phyloP scores from a whole-genome alignment of 2,329 filamentous ascomycete genomes.

The Colletotrichum aenigma region DNA sequence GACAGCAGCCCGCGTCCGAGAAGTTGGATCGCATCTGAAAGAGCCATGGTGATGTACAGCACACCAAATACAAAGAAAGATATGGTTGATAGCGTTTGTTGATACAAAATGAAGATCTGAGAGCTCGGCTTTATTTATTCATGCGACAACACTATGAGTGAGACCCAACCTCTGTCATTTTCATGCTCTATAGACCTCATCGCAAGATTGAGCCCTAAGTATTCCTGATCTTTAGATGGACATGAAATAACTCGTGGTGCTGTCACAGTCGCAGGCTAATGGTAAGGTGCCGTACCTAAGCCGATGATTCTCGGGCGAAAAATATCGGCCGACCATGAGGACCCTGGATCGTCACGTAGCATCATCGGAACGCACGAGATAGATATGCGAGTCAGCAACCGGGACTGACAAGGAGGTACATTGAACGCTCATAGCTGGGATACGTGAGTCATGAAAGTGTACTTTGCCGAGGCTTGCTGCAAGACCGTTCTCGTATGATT shows the following conservation, averaged over 20 bases:
- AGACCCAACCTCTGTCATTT: not conserved
- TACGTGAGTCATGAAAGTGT: not conserved
- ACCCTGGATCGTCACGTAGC: not conserved
- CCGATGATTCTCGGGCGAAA: not conserved
- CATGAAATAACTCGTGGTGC: not conserved
- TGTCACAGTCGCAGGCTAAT: not conserved
- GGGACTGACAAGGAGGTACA: not conserved
- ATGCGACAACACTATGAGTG: not conserved
- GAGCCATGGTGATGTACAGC: not conserved
- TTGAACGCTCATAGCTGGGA: not conserved
- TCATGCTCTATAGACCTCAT: not conserved
- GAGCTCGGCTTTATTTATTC: not conserved
- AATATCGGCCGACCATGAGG: not conserved
- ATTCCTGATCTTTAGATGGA: not conserved
- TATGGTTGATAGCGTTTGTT: not conserved
- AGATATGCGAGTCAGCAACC: not conserved
- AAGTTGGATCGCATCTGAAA: not conserved
- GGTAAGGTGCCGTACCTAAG: not conserved
- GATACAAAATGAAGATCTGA: not conserved
- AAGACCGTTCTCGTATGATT: not conserved
- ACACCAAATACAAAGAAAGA: not conserved
- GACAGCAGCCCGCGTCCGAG: not conserved
- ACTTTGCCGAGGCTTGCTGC: not conserved
- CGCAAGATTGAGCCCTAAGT: not conserved
- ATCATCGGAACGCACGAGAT: not conserved